Percentiles rank a stretch among this genome's conserved stretches.
Conservation (phyloP, 148 eudicot genomes). For the Silene latifolia region DNA sequence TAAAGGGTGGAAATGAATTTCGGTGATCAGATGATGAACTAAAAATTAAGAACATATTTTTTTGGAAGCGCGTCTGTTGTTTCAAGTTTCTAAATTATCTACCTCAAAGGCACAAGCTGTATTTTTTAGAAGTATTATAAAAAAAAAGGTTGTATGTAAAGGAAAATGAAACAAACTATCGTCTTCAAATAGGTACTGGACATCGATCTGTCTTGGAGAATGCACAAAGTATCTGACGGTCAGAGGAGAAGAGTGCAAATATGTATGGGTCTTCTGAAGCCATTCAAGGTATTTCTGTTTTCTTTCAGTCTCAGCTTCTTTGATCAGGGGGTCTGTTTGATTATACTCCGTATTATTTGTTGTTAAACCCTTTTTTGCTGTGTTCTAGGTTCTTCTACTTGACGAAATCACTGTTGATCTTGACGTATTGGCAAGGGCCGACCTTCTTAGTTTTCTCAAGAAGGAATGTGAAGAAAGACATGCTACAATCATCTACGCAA, state of each 20-base stretch:
- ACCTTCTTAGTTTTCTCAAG: conserved; percentile 71
- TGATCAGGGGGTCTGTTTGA: not conserved
- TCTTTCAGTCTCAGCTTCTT: conserved; percentile 1
- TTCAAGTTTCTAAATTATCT: no score
- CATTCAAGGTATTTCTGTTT: conserved; percentile 60
- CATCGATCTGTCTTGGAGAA: conserved; percentile 80
- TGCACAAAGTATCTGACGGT: conserved; percentile 95
- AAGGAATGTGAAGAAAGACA: conserved; percentile 82
- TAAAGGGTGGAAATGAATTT: no score
- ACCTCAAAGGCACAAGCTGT: not conserved
- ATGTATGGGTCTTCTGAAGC: conserved; percentile 96
- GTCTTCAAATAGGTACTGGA: conserved; percentile 53
- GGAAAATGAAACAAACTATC: not conserved
- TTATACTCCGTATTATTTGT: not conserved
- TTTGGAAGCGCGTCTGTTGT: no score
- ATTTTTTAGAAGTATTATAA: not conserved
- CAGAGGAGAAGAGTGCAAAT: conserved; percentile 97
- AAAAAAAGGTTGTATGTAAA: not conserved
- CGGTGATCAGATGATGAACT: no score
- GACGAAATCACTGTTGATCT: conserved; percentile 98
- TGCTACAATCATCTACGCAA: conserved; percentile 87
- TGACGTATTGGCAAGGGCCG: conserved; percentile 93
- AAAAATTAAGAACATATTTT: no score
- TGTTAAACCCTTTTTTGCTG: not conserved
- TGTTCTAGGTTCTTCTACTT: conserved; percentile 81